phyloP scores from a whole-genome alignment of 2,329 filamentous ascomycete species.

The Botrytis hyacinthi region DNA sequence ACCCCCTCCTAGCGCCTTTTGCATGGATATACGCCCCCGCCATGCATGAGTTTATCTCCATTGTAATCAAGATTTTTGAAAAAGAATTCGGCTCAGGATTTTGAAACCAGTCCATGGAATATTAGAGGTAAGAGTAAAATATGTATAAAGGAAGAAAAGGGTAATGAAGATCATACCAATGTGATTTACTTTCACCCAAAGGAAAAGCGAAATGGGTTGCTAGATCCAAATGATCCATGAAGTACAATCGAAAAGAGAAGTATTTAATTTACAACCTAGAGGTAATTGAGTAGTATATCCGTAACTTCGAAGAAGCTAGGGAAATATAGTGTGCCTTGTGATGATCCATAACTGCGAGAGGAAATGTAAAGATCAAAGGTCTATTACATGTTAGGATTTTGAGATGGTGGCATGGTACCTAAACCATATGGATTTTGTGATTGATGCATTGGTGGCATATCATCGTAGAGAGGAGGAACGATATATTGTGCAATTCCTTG shows the following conservation, averaged over 20 bases:
- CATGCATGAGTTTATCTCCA: not conserved
- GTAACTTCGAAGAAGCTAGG: not conserved
- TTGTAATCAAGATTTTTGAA: not conserved
- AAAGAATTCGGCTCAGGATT: not conserved
- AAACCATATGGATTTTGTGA: slow-evolving; percentile 17
- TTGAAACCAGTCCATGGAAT: not conserved
- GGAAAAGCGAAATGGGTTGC: not conserved
- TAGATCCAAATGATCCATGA: not conserved
- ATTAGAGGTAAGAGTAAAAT: not conserved
- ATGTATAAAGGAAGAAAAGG: slow-evolving; percentile 2
- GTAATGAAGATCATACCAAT: not conserved
- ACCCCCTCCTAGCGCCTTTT: not conserved
- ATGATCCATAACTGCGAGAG: not conserved
- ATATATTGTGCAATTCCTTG: slow-evolving; percentile 53
- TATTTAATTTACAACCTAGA: not conserved
- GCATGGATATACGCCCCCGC: not conserved
- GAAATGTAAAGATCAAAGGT: not conserved
- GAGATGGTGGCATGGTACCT: slow-evolving; percentile 1
- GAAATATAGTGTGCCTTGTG: not conserved
- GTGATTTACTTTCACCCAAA: not conserved
- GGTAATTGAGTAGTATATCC: not conserved
- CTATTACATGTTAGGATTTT: slow-evolving; percentile 7
- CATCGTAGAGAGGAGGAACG: not conserved
- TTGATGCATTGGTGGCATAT: not conserved
- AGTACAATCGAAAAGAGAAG: not conserved